Conservation (phyloP, 768 basidiomycete species). For the Neoboletus brunneissimus region DNA sequence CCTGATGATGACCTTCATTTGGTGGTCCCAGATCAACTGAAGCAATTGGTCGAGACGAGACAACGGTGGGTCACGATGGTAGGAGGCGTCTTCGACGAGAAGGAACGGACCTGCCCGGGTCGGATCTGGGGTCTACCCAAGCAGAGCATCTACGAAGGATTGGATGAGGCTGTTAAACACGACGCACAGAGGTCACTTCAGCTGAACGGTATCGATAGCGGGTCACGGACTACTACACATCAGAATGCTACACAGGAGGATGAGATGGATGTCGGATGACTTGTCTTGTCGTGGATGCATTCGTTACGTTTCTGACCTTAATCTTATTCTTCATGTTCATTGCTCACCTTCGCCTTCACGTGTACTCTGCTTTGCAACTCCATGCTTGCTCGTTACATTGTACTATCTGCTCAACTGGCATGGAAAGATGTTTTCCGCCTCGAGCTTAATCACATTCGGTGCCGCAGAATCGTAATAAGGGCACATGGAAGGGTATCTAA, state of each 20-base stretch:
- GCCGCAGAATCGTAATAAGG: background rate
- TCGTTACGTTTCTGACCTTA: conserved; percentile 8
- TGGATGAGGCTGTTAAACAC: conserved; percentile 60
- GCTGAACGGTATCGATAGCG: conserved; percentile 19
- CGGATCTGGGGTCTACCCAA: conserved; percentile 76
- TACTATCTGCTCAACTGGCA: conserved; percentile 15
- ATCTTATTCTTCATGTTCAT: conserved; percentile 31
- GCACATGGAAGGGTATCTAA: conserved; percentile 5
- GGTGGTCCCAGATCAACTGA: conserved; percentile 63
- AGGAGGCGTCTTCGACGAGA: conserved; percentile 71
- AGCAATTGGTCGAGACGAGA: conserved; percentile 71
- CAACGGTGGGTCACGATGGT: conserved; percentile 76
- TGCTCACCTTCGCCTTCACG: conserved; percentile 20
- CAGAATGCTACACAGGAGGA: conserved; percentile 50
- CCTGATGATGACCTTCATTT: conserved; percentile 65
- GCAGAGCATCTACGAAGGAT: conserved; percentile 70
- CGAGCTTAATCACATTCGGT: conserved; percentile 4
- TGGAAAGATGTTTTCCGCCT: conserved; percentile 5
- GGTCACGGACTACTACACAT: conserved; percentile 31
- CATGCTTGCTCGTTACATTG: conserved; percentile 23
- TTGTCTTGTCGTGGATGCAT: background rate
- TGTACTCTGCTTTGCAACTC: conserved; percentile 25
- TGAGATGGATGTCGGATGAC: conserved; percentile 69
- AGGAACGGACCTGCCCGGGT: conserved; percentile 63
- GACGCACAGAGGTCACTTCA: conserved; percentile 30